phyloP scores from a whole-genome alignment of 805 yeast genomes.

The Candida vartiovaarae region DNA sequence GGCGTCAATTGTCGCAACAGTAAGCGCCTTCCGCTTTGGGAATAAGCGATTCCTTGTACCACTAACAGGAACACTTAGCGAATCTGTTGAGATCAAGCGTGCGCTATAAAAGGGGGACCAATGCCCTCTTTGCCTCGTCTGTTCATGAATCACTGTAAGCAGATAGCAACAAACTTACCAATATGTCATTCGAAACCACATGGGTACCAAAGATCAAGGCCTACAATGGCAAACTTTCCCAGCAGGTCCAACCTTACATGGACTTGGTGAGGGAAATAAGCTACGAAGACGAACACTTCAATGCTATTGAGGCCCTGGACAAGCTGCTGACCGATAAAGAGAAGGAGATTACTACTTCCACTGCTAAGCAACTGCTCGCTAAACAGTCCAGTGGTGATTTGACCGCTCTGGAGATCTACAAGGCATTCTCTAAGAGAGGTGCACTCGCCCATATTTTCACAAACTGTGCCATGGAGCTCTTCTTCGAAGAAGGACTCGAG shows the following conservation, averaged over 20 bases:
- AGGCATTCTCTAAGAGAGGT: slow-evolving; percentile 52
- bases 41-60: too few relatives aligned
- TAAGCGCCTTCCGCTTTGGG: too few relatives aligned
- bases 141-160: too few relatives aligned
- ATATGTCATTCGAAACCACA: slow-evolving; percentile 7
- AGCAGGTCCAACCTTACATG: slow-evolving; percentile 18
- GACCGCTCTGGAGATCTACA: slow-evolving; percentile 35
- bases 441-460: slow-evolving; percentile 49
- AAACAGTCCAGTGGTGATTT: slow-evolving; percentile 26
- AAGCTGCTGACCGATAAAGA: slow-evolving; percentile 14
- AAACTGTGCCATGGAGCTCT: slow-evolving; percentile 30
- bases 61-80: too few relatives aligned
- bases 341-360: slow-evolving; percentile 14
- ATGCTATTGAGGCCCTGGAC: slow-evolving; percentile 16
- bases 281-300: slow-evolving; percentile 15
- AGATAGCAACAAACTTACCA: too few relatives aligned
- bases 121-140: too few relatives aligned
- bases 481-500: slow-evolving; percentile 51
- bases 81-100: too few relatives aligned
- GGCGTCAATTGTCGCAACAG: too few relatives aligned
- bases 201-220: slow-evolving; percentile 19
- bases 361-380: slow-evolving; percentile 14
- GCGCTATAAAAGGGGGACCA: too few relatives aligned
- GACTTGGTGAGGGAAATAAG: slow-evolving; percentile 12
- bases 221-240: slow-evolving; percentile 12